Base-by-base conservation (phyloP, 2,329 filamentous ascomycete species). In the Bipolaris victoriae region DNA sequence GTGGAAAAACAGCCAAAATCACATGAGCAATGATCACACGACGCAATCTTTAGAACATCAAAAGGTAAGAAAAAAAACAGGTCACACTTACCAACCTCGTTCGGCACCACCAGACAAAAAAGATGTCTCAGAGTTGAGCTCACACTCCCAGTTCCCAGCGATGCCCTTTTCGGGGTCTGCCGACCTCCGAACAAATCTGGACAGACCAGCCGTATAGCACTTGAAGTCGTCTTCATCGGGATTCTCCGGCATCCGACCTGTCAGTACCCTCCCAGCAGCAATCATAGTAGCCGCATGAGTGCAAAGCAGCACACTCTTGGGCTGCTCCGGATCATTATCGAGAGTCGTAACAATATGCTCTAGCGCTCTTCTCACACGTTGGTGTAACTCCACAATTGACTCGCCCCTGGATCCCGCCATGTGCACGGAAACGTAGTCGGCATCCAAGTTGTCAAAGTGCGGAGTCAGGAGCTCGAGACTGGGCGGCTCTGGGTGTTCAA, bases 211-310 rank as follows among this genome's bases (percentile, higher is more conserved):
- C 1, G 92, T 97, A 74, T 89, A 96, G 59, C 91, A 91, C 57
- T 84, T 81, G 73, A 97, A 97, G 75, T 97, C 93, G 61, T 95
- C 89, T 50, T 84, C 84, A 7, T 85, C 86, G 29, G 87, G 81
- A 71, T 89, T 86, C 0, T 86, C 83, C 0, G 93, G 93, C 83
- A 94, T 88, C 26, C 67, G 62, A 9, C 92, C 92, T 1, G 93
- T 97, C 66, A 99, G 80, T 1, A 87, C 88, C 39, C 95, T 84
- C 0, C 94, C 94, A 64, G 95, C 85, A 7, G 90, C 89, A 72
- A 99, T 97, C 69, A 98, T 85, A 10, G 89, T 87, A 3, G 95
- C 95, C 1, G 95, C 95, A 79, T 99, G 95, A 1, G 91, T 90
- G 77, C 91, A 97, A 37, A 99, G 82, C 39, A 97, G 77, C 22